Base-by-base conservation (phyloP, 495 filamentous ascomycete species). In the Lasiosphaeria miniovina region DNA sequence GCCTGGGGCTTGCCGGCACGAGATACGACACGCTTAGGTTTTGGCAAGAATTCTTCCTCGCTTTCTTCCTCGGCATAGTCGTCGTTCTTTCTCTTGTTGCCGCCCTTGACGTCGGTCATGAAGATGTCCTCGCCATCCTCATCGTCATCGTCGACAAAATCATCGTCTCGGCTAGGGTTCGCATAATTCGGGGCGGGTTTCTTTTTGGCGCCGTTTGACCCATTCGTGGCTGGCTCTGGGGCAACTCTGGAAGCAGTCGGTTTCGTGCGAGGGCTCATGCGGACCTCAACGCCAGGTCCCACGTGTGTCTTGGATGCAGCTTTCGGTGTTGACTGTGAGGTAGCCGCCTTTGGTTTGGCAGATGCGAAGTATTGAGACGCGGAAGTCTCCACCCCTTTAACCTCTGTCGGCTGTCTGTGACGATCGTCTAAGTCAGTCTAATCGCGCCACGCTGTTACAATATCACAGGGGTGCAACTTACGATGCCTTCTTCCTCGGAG, bases 61-160 rank as follows among this genome's bases (percentile, higher is more conserved):
- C 79, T 85, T 38, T 84, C 81, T 41, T 84, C 81, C 57, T 85
- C 85, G 33, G 76, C 81, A 38, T 90, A 86, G 49, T 87, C 88
- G 64, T 88, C 85, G 63, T 90, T 88, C 67, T 84, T 87, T 41
- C 81, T 69, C 60, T 86, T 89, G 52, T 70, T 70, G 49, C 75
- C 74, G 57, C 71, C 73, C 62, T 77, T 81, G n/a, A 81, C 84
- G 52, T 88, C 86, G 0, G 83, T 82, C 2, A 83, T 84, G 67
- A 87, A 88, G 14, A 91, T 88, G 63, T 93, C 89, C 59, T 91
- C 89, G 11, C 79, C 85, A 5, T 80, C 88, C 55, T 88, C 74
- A 55, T 81, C 84, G 53, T 87, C 87, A 40, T 87, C 82, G 54
- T 85, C 58, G 36, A 80, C 73, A 35, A 74, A 80, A 64, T 82